A percentile compares a stretch with the other conserved stretches of the same genome.
Conservation (phyloP, 257 asterid species). For the Nicotiana sylvestris region DNA sequence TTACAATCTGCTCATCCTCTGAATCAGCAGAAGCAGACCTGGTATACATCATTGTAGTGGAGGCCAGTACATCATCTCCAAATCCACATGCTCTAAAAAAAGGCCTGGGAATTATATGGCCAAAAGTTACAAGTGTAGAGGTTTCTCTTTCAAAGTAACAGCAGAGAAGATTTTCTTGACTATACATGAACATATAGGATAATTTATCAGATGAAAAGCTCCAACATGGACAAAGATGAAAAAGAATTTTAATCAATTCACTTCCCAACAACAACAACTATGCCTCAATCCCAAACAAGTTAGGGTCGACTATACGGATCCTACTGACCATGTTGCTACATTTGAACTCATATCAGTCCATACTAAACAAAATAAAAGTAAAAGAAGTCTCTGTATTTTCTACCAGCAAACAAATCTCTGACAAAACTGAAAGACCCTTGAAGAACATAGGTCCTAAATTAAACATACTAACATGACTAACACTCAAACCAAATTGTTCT, state of each 20-base stretch:
- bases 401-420: too few species aligned
- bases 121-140: neutral
- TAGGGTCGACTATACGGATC: too few species aligned
- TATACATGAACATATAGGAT: neutral
- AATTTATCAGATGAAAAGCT: neutral
- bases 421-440: too few species aligned
- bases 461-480: too few species aligned
- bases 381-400: too few species aligned
- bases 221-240: neutral
- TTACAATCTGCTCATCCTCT: conserved; percentile 26
- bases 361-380: too few species aligned
- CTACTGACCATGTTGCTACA: too few species aligned
- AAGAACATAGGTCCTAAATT: too few species aligned
- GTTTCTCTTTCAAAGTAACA: neutral
- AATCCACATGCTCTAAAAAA: conserved; percentile 76
- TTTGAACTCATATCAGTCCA: too few species aligned
- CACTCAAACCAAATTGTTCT: too few species aligned
- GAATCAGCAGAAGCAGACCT: conserved; percentile 26
- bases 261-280: neutral
- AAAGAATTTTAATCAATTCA: neutral
- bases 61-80: conserved; percentile 59
- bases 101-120: conserved; percentile 30
- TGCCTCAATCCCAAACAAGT: too few species aligned
- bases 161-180: neutral
- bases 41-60: conserved; percentile 84